Evolutionary conservation across 495 filamentous ascomycete genomes (phyloP), one percentile per base, ranked within the genome.

Genomic region (Lophium mytilinum): DNA sequence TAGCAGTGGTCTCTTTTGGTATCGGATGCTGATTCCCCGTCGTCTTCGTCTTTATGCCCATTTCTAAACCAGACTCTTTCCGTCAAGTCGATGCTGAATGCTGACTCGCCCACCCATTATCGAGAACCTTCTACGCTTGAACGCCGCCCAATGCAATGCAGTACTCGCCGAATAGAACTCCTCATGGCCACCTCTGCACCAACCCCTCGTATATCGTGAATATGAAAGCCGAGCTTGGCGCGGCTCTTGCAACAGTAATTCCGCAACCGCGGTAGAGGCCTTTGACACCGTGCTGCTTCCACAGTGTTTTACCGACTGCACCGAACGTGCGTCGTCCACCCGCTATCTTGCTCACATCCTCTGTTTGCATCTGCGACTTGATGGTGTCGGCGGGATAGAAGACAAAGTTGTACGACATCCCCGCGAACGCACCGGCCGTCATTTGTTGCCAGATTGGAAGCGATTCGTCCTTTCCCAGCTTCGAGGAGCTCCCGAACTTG

Each of bases 301-400:
- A 97, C 39, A 99, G 66, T 15, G 80, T 76, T 51, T 69, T 80
- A 0, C 81, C 81, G 46, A 88, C 88, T 11, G 72, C 71, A 72
- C 76, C 80, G 67, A 99, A 99, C 0, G 80, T 83, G 43, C 76
- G 78, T 6, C 69, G 55, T 0, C 63, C 70, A 24, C 67, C 62
- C 19, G 63, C 51, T 7, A 62, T 19, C 5, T 52, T 57, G 12
- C 75, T 76, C 50, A 92, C 76, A 34, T 89, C 85, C 46, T 86
- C 81, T 0, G 94, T 97, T 70, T 99, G 93, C 84, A 99, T 94
- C 7, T 92, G 81, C 9, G 85, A 90, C 70, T 98, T 98, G 74
- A 98, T 85, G 1, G 93, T 96, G 67, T 98, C 93, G 40, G 94
- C 93, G 0, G 93, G 93, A 71, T 91, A 98, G 75, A 95, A 95